phyloP scores from a whole-genome alignment of 2,329 filamentous ascomycete genomes.

The Phialophora chinensis region DNA sequence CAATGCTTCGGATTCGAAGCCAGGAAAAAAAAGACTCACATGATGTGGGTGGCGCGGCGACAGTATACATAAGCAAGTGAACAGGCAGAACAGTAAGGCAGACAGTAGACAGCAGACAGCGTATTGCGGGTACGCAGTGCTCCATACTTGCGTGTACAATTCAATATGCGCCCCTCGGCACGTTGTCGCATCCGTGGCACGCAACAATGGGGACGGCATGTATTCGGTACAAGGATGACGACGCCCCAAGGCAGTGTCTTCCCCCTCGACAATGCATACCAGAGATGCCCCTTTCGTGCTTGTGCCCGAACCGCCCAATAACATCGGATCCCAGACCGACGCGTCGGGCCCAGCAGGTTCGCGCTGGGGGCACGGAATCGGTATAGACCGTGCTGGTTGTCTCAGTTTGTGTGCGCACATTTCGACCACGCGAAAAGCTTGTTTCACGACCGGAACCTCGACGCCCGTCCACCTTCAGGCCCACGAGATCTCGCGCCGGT shows the following conservation, averaged over 20 bases:
- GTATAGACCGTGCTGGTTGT: background rate
- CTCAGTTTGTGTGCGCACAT: background rate
- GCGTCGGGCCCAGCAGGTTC: background rate
- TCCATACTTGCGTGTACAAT: background rate
- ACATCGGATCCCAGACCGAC: background rate
- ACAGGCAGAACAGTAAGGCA: too few relatives aligned
- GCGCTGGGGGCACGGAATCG: background rate
- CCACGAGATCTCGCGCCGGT: too few relatives aligned
- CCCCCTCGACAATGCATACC: background rate
- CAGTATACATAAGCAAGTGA: too few relatives aligned
- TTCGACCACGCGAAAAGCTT: background rate
- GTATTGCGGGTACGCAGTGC: background rate
- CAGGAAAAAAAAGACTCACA: too few relatives aligned
- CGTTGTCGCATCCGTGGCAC: conserved; percentile 7
- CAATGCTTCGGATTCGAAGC: too few relatives aligned
- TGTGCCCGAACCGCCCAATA: background rate
- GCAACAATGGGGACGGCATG: background rate
- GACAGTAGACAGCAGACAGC: too few relatives aligned
- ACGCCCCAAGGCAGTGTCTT: background rate
- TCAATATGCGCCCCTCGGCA: conserved; percentile 7
- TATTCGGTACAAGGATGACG: background rate
- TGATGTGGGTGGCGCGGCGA: too few relatives aligned
- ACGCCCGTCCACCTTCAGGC: too few relatives aligned
- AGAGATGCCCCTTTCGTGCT: background rate
- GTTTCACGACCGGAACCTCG: background rate